phyloP scores from a whole-genome alignment of 495 filamentous ascomycete genomes.

The Podospora anserina region DNA sequence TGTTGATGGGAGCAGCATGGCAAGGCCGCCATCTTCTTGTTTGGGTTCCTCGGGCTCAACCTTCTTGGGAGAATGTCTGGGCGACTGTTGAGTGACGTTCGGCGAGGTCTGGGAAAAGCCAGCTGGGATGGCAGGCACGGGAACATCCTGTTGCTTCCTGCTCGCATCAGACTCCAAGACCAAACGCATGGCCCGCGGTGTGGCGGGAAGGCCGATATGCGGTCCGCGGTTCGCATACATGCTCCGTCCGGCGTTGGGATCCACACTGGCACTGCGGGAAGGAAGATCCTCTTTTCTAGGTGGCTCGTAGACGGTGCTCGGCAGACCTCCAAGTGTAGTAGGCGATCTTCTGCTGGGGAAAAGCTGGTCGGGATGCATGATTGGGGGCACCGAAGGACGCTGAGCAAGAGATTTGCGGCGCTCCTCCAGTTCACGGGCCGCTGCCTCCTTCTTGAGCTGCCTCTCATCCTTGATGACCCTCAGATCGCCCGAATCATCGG shows the following conservation, averaged over 20 bases:
- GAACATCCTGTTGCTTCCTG: conserved; percentile 47
- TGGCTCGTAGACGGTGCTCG: conserved; percentile 37
- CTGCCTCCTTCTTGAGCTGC: conserved; percentile 66
- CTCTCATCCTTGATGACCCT: conserved; percentile 51
- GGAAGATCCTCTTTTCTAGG: conserved; percentile 39
- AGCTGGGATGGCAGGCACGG: conserved; percentile 64
- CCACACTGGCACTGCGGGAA: conserved; percentile 46
- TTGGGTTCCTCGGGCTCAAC: conserved; percentile 23
- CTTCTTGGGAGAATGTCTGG: conserved; percentile 21
- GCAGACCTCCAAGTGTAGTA: conserved; percentile 16
- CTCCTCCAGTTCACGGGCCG: conserved; percentile 83
- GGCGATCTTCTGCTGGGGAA: conserved; percentile 38
- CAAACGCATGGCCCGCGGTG: conserved; percentile 80
- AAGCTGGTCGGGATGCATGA: conserved; percentile 68
- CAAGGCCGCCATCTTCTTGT: conserved; percentile 8
- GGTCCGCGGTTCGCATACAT: conserved; percentile 50
- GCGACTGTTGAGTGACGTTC: conserved; percentile 24
- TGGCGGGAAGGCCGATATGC: conserved; percentile 72
- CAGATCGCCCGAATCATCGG: conserved; percentile 37
- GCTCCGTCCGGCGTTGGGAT: conserved; percentile 37
- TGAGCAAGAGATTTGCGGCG: conserved; percentile 76
- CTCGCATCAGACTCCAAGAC: conserved; percentile 61
- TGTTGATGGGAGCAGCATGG: conserved; percentile 57
- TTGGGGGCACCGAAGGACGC: conserved; percentile 72
- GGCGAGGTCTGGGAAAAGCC: conserved; percentile 40